Evolutionary conservation across 1,284 basidiomycete species (phyloP).

Genomic region (Rugosomyces carneus): DNA sequence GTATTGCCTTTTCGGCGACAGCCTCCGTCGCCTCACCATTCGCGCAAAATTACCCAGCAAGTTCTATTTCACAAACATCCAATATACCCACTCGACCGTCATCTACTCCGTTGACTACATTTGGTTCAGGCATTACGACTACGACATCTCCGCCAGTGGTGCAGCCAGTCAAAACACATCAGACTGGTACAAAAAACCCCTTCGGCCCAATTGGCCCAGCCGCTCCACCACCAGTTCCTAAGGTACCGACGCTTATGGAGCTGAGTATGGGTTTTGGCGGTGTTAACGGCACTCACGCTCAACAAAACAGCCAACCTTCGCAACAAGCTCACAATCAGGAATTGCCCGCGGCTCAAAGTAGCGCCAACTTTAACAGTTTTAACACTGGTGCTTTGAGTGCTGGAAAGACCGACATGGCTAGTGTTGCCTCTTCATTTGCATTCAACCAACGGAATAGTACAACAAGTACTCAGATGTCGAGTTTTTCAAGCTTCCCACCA

Average conservation of each 20-base stretch:
- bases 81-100: conserved; percentile 50
- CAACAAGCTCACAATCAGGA: conserved; percentile 21
- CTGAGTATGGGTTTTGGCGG: conserved; percentile 50
- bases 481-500: conserved; percentile 13
- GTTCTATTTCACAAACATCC: conserved; percentile 8
- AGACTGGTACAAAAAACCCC: conserved; percentile 93
- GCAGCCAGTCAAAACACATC: conserved; percentile 75
- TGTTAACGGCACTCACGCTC: conserved; percentile 10
- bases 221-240: conserved; percentile 65
- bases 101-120: conserved; percentile 56
- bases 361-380: conserved; percentile 31
- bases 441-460: conserved; percentile 31
- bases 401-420: conserved; percentile 50
- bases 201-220: conserved; percentile 72
- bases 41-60: conserved; percentile 10
- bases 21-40: conserved; percentile 16
- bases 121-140: conserved; percentile 22
- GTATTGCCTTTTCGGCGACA: conserved; percentile 13
- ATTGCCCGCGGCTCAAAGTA: conserved; percentile 11
- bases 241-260: conserved; percentile 77
- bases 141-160: conserved; percentile 37
- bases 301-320: conserved; percentile 14
- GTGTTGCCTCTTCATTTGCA: conserved; percentile 66
- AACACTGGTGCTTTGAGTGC: conserved; percentile 34
- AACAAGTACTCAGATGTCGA: conserved; percentile 15